Evolutionary conservation across 176 grass and related monocot species (phyloP).

Genomic region (Cymbopogon citratus): DNA sequence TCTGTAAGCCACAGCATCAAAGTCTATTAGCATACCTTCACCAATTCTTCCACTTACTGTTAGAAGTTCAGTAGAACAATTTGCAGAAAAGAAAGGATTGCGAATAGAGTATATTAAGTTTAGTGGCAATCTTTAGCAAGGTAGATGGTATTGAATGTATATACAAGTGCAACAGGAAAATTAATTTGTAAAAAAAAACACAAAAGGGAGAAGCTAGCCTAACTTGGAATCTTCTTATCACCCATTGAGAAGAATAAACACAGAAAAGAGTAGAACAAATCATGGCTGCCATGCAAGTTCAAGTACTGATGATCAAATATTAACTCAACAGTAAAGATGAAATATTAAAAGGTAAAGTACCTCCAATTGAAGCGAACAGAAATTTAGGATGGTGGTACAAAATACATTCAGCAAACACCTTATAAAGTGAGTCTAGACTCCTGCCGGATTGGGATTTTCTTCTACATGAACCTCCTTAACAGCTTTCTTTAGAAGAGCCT

Average conservation of each 20-base stretch:
- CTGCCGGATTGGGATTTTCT: slow-evolving; percentile 49
- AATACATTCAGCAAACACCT: slow-evolving; percentile 12
- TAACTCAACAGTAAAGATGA: neutral
- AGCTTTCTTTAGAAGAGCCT: slow-evolving; percentile 72
- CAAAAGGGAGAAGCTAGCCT: neutral
- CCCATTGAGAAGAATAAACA: neutral
- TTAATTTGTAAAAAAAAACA: neutral
- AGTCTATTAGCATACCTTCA: neutral
- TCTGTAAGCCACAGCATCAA: neutral
- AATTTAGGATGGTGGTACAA: neutral
- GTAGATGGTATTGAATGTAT: neutral
- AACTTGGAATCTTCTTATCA: neutral
- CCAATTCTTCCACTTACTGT: neutral
- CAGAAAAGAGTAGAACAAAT: neutral
- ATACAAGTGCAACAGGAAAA: neutral
- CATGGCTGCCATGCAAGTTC: neutral
- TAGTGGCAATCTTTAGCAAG: neutral
- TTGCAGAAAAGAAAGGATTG: neutral
- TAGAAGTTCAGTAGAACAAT: neutral
- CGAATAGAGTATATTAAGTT: neutral
- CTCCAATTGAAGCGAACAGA: neutral
- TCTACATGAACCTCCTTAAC: slow-evolving; percentile 64
- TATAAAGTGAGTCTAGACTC: slow-evolving; percentile 17
- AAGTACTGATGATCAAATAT: neutral
- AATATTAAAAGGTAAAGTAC: neutral